phyloP scores from a whole-genome alignment of 768 basidiomycete genomes.

The Dioszegia aurantiaca region DNA sequence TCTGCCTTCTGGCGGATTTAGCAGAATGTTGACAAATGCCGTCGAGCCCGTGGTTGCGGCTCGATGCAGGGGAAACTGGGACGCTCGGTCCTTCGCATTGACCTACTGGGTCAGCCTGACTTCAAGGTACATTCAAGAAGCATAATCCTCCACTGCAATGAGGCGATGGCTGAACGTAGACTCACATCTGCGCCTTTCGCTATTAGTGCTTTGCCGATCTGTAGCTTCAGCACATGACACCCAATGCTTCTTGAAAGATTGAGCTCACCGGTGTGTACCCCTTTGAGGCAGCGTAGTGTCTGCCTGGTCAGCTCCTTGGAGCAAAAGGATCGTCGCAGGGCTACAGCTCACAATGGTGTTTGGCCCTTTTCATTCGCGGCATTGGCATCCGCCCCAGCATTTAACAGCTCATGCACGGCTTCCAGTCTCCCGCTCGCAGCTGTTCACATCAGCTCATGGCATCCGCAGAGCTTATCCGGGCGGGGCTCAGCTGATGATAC shows the following conservation, averaged over 20 bases:
- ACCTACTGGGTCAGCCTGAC: slow-evolving; percentile 60
- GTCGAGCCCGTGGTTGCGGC: slow-evolving; percentile 93
- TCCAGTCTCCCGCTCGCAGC: slow-evolving; percentile 48
- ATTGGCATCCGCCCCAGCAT: slow-evolving; percentile 48
- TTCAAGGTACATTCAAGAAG: too few relatives aligned
- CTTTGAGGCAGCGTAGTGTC: slow-evolving; percentile 54
- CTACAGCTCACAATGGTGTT: slow-evolving; percentile 47
- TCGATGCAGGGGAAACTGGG: slow-evolving; percentile 91
- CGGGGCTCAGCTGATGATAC: slow-evolving; percentile 15
- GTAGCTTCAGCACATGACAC: slow-evolving; percentile 10
- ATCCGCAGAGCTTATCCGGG: not conserved
- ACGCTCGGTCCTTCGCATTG: slow-evolving; percentile 89
- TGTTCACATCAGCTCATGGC: slow-evolving; percentile 14
- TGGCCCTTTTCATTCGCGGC: slow-evolving; percentile 51
- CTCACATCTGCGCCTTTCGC: slow-evolving; percentile 86
- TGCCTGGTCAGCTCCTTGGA: slow-evolving; percentile 16
- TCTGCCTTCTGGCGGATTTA: slow-evolving; percentile 73
- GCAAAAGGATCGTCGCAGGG: not conserved
- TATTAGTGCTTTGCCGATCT: slow-evolving; percentile 87
- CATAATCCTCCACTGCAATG: too few relatives aligned
- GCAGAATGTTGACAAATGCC: slow-evolving; percentile 80
- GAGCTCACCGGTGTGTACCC: slow-evolving; percentile 43
- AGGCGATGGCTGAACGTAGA: too few relatives aligned
- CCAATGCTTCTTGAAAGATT: not conserved
- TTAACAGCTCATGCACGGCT: slow-evolving; percentile 46